Conservation (phyloP, 2,329 filamentous ascomycete species). For the Ascochyta koolunga region DNA sequence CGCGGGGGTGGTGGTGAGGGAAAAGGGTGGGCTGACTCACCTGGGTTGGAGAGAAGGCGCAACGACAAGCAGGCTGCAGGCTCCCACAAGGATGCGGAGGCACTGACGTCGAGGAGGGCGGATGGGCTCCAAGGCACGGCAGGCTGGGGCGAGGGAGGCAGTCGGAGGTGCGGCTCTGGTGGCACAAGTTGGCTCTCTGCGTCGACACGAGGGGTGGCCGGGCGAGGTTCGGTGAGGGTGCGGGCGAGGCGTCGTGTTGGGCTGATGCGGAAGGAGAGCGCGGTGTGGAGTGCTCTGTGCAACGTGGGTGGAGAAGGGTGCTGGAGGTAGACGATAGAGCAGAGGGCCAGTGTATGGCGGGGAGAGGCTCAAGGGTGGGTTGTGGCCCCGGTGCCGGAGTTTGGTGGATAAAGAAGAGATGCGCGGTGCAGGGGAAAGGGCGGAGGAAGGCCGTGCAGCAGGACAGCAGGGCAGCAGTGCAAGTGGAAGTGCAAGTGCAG, state of each 20-base stretch:
- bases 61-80: slow-evolving; percentile 11
- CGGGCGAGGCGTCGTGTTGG: slow-evolving; percentile 6
- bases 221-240: slow-evolving; percentile 1
- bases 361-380: slow-evolving; percentile 31
- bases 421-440: too few relatives aligned
- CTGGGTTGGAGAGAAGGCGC: slow-evolving; percentile 25
- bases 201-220: slow-evolving; percentile 25
- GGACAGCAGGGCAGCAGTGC: slow-evolving; percentile 6
- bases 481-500: slow-evolving; percentile 2
- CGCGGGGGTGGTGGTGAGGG: slow-evolving; percentile 10
- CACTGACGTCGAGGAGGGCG: slow-evolving; percentile 14
- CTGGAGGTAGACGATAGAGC: slow-evolving; percentile 31
- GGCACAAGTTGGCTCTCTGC: slow-evolving; percentile 38
- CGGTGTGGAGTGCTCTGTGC: slow-evolving; percentile 24
- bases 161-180: slow-evolving; percentile 23
- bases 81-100: slow-evolving; percentile 14
- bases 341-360: slow-evolving; percentile 38
- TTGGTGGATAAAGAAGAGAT: not conserved
- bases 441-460: too few relatives aligned
- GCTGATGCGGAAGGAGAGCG: slow-evolving; percentile 15
- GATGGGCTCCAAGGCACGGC: slow-evolving; percentile 26
- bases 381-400: slow-evolving; percentile 20
- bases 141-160: slow-evolving; percentile 26
- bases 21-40: slow-evolving; percentile 42
- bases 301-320: slow-evolving; percentile 15